These are phyloP conservation scores for Melampsora americana DNA, from an alignment of 1,284 basidiomycete genomes.

Conservation along the genomic window DNA sequence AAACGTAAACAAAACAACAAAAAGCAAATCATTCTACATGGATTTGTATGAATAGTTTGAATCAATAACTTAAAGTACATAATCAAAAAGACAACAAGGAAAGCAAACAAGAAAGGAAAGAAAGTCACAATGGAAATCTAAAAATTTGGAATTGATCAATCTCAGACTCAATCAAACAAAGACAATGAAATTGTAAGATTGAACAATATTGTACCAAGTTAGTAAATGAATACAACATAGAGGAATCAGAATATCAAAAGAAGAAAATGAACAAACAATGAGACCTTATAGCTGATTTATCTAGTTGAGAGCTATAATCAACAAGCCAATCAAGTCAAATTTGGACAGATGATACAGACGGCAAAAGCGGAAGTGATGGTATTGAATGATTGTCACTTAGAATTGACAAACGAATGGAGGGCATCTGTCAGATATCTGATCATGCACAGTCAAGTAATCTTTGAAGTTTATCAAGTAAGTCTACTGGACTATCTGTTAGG, in stretches of 20 bases:
- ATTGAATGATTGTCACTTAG: constrained; percentile 61
- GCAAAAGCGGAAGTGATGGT: constrained; percentile 60
- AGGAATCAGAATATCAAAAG: too few relatives aligned
- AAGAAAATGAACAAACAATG: constrained; percentile 58
- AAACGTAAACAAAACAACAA: too few relatives aligned
- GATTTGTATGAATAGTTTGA: too few relatives aligned
- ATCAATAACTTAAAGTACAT: too few relatives aligned
- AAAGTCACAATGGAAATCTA: too few relatives aligned
- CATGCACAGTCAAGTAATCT: constrained; percentile 58
- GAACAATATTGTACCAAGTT: too few relatives aligned
- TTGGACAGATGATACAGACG: constrained; percentile 53
- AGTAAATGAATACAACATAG: too few relatives aligned
- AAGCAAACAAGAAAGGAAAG: too few relatives aligned
- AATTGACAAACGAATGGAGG: constrained; percentile 58
- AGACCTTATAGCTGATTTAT: too few relatives aligned
- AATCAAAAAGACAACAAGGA: too few relatives aligned
- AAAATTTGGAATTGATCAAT: constrained; percentile 2
- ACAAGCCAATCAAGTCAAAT: constrained; percentile 47
- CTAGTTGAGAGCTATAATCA: constrained; percentile 61
- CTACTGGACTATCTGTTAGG: neutral
- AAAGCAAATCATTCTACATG: too few relatives aligned
- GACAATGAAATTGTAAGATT: too few relatives aligned
- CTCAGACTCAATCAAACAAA: constrained; percentile 58
- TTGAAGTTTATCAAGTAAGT: constrained; percentile 53
- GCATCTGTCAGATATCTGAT: constrained; percentile 60